These are phyloP conservation scores for Pterocarpus santalinus DNA, from an alignment of 306 rosid species.

Conservation along the genomic window DNA sequence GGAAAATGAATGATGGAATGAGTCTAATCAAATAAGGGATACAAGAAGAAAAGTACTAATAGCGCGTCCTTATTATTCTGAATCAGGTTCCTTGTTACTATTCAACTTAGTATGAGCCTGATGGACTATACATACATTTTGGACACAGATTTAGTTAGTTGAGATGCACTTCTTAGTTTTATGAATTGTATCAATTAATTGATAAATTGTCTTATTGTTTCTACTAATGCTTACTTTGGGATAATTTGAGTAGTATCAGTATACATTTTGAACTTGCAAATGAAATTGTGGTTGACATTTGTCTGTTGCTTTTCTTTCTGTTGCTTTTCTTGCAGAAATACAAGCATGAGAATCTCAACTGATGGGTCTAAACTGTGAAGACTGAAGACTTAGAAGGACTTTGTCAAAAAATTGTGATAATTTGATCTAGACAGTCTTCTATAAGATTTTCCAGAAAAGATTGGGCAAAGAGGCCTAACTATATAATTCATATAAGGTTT, in stretches of 20 bases:
- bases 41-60: no score
- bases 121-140: neutral
- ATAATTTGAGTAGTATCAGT: no score
- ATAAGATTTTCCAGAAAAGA: slow-evolving; percentile 41
- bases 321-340: slow-evolving; percentile 59
- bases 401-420: slow-evolving; percentile 40
- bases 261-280: slow-evolving; percentile 3
- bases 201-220: no score
- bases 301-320: slow-evolving; percentile 40
- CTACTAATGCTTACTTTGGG: no score
- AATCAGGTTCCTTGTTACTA: neutral
- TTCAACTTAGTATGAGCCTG: slow-evolving; percentile 11
- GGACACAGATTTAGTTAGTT: neutral
- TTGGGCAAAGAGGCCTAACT: slow-evolving; percentile 49
- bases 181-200: no score
- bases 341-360: slow-evolving; percentile 28
- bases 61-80: no score
- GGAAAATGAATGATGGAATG: no score
- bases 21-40: no score
- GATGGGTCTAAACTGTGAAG: slow-evolving; percentile 47
- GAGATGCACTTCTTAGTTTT: neutral
- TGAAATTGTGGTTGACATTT: slow-evolving; percentile 37
- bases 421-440: slow-evolving; percentile 41
- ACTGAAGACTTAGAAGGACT: slow-evolving; percentile 51
- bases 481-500: slow-evolving; percentile 40